Conservation (phyloP, 2,329 filamentous ascomycete species). For the Trichoderma semiorbis region DNA sequence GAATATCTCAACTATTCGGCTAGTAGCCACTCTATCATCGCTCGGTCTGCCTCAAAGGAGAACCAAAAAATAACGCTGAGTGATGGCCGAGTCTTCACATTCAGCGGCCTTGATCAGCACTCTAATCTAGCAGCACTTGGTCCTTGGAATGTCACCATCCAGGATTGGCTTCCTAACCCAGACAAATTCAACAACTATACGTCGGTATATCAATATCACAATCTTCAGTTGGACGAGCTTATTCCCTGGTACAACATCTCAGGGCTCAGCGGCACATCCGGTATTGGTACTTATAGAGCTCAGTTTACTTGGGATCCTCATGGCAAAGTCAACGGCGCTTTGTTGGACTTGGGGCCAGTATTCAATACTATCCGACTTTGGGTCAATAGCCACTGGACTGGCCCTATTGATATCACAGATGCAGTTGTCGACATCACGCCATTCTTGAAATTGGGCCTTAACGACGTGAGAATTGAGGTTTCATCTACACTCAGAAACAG, state of each 20-base stretch:
- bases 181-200: slow-evolving; percentile 2
- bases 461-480: background rate
- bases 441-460: background rate
- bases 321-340: background rate
- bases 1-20: background rate
- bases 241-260: slow-evolving; percentile 4
- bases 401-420: slow-evolving; percentile 1
- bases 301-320: background rate
- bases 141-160: background rate
- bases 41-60: background rate
- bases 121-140: background rate
- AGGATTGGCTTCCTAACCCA: slow-evolving; percentile 5
- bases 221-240: background rate
- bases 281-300: background rate
- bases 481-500: background rate
- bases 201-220: background rate
- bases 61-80: background rate
- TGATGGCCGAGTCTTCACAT: background rate
- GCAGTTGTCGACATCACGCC: slow-evolving; percentile 2
- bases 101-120: background rate
- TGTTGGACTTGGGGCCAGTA: background rate
- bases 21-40: background rate
- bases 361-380: slow-evolving; percentile 5
- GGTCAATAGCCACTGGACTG: background rate
- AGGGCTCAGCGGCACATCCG: background rate